Evolutionary conservation across 768 basidiomycete genomes (phyloP), one percentile per base, ranked within the genome.

Genomic region (Leccinum uliginosum): DNA sequence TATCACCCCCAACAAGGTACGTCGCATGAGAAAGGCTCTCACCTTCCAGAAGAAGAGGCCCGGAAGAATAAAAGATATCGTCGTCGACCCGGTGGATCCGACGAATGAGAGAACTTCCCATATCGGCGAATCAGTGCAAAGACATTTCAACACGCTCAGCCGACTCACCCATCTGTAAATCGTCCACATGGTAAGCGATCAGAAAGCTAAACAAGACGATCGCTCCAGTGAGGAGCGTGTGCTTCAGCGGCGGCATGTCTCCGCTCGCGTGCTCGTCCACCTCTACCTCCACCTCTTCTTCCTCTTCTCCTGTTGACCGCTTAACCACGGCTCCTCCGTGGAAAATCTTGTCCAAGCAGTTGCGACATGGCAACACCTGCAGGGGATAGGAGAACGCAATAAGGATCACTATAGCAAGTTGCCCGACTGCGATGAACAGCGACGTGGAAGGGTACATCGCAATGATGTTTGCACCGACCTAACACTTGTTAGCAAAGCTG

Each of bases 31-130:
- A 59, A 58, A 27, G 29, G 44, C 74, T 62, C 74, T 62, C 62
- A 88, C 90, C 87, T 91, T 87, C 87, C 92, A 98, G 75, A 91
- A 97, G 68, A 97, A 89, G 50, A 94, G 74, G 2, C 93, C 94
- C 0, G 94, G 95, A 34, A 97, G 80, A 66, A 98, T 97, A 74
- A 98, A 98, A 1, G 92, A 94, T 57, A 98, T 93, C 19, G 94
- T 96, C 24, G 95, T 97, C 14, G 93, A 96, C 12, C 97, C 97
- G 1, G 94, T 98, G 23, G 93, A 88, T 2, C 97, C 97, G 35
- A 99, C 96, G 68, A 99, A 97, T 4, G 93, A 92, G 32, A 98
- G 79, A 14, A 98, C 96, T 92, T 66, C 3, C n/a, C 50, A 38
- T 19, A 56, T 59, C 50, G 29, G 27, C 48, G 17, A 48, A 49